Percentiles rank a stretch among this genome's conserved stretches.
These are phyloP conservation scores for Microbotryum silenes-acaulis DNA, from an alignment of 1,284 basidiomycete genomes.

Conservation along the genomic window DNA sequence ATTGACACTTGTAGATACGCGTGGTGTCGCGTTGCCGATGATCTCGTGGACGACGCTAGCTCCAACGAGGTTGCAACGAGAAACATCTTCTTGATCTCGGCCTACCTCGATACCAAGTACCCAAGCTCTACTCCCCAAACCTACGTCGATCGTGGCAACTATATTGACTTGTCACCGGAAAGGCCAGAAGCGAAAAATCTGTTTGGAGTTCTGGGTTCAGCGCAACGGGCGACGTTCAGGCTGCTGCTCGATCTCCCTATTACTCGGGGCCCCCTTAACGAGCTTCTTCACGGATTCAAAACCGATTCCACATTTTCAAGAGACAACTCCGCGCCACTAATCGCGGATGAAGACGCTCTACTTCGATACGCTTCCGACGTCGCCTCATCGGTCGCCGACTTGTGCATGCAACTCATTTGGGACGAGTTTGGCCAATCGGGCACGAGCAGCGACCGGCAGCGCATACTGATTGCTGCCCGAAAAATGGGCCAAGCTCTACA, in stretches of 20 bases:
- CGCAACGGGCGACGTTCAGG: slow-evolving; percentile 17
- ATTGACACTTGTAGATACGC: slow-evolving; percentile 15
- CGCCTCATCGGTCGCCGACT: slow-evolving; percentile 44
- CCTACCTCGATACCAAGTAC: slow-evolving; percentile 27
- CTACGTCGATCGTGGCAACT: no score
- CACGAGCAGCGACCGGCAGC: slow-evolving; percentile 1
- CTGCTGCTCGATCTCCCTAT: slow-evolving; percentile 18
- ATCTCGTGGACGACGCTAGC: slow-evolving; percentile 37
- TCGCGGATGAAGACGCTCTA: slow-evolving; percentile 41
- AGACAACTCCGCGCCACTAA: slow-evolving; percentile 31
- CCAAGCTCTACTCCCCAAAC: not conserved
- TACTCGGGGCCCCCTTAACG: slow-evolving; percentile 36
- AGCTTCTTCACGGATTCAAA: slow-evolving; percentile 43
- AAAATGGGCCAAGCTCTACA: slow-evolving; percentile 45
- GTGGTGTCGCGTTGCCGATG: slow-evolving; percentile 38
- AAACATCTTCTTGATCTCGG: slow-evolving; percentile 22
- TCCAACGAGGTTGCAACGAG: slow-evolving; percentile 21
- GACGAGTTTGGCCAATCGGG: slow-evolving; percentile 27
- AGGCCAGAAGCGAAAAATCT: not conserved
- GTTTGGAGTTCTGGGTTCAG: slow-evolving; percentile 9
- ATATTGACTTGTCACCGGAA: no score
- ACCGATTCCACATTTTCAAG: slow-evolving; percentile 38
- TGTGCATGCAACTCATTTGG: slow-evolving; percentile 45
- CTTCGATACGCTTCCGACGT: slow-evolving; percentile 44
- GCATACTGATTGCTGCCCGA: slow-evolving; percentile 34